Evolutionary conservation across 768 basidiomycete species (phyloP).

Genomic region (Pholiota conissans): DNA sequence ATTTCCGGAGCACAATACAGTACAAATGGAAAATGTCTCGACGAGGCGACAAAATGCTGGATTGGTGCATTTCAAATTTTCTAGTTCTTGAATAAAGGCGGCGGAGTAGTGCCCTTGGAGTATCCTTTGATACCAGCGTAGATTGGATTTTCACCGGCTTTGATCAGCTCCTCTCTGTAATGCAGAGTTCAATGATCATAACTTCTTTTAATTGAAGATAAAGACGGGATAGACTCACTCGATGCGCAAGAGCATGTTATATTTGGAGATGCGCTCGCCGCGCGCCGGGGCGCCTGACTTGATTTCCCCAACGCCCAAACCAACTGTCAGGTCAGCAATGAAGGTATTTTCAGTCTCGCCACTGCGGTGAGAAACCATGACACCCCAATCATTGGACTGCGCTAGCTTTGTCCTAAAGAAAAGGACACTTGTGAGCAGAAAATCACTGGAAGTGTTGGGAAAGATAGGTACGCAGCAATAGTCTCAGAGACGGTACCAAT

Average conservation of each 20-base stretch:
- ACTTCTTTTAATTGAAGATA: background rate
- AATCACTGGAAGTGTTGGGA: conserved; percentile 1
- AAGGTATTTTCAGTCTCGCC: conserved; percentile 96
- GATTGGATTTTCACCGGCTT: conserved; percentile 45
- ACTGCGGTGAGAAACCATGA: conserved; percentile 99
- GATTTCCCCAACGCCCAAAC: conserved; percentile 90
- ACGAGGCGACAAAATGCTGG: too few species aligned
- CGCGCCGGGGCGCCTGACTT: conserved; percentile 98
- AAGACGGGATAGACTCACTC: too few species aligned
- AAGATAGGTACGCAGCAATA: conserved; percentile 86
- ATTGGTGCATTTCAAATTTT: too few species aligned
- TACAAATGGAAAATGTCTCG: too few species aligned
- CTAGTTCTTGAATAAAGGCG: conserved; percentile 70
- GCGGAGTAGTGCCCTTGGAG: conserved; percentile 72
- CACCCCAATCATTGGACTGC: conserved; percentile 96
- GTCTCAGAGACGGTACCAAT: conserved; percentile 99
- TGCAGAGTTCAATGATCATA: too few species aligned
- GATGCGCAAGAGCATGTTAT: conserved; percentile 11
- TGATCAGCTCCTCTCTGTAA: conserved; percentile 72
- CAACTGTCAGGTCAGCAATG: conserved; percentile 63
- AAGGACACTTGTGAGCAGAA: too few species aligned
- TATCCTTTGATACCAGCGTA: conserved; percentile 82
- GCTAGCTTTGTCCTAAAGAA: conserved; percentile 91
- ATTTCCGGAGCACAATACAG: too few species aligned
- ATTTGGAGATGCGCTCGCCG: conserved; percentile 84